Evolutionary conservation across 306 rosid species (phyloP).

Genomic region (Nissolia schottii): DNA sequence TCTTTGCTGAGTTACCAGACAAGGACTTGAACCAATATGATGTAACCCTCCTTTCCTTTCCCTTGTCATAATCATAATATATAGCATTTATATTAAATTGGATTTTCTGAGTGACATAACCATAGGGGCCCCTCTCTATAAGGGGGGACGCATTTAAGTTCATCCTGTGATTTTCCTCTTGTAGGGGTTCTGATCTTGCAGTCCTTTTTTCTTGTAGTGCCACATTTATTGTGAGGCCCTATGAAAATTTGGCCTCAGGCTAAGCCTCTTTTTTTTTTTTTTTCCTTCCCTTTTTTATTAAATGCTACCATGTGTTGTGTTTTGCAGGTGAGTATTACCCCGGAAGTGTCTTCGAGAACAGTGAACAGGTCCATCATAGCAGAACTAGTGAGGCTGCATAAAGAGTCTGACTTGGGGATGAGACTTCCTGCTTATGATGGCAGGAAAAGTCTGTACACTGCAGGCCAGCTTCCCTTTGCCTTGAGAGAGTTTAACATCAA

Average conservation of each 20-base stretch:
- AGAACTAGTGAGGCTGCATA: constrained; percentile 80
- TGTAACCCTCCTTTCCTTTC: constrained; percentile 57
- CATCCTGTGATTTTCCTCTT: constrained; percentile 38
- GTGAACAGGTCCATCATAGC: constrained; percentile 89
- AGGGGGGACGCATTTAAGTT: constrained; percentile 41
- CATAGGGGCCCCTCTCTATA: constrained; percentile 39
- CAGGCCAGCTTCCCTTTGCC: constrained; percentile 91
- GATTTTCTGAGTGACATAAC: constrained; percentile 18
- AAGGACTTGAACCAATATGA: constrained; percentile 96
- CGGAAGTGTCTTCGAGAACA: constrained; percentile 82
- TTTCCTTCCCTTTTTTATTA: constrained; percentile 39
- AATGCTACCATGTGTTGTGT: constrained; percentile 28
- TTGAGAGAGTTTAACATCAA: constrained; percentile 83
- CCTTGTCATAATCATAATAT: not conserved
- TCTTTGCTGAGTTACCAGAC: constrained; percentile 95
- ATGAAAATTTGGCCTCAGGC: constrained; percentile 30
- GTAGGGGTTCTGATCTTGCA: constrained; percentile 36
- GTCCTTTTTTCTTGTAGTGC: constrained; percentile 44
- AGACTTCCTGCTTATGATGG: constrained; percentile 99
- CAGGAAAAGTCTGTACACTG: constrained; percentile 89
- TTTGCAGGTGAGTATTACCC: constrained; percentile 78
- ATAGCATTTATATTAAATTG: not conserved
- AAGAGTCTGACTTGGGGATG: constrained; percentile 83
- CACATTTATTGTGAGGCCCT: constrained; percentile 50
- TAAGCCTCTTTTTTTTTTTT: constrained; percentile 18